Evolutionary conservation across 2,329 filamentous ascomycete genomes (phyloP), one percentile per base, ranked within the genome.

Genomic region (Allantophomopsis lycopodina): DNA sequence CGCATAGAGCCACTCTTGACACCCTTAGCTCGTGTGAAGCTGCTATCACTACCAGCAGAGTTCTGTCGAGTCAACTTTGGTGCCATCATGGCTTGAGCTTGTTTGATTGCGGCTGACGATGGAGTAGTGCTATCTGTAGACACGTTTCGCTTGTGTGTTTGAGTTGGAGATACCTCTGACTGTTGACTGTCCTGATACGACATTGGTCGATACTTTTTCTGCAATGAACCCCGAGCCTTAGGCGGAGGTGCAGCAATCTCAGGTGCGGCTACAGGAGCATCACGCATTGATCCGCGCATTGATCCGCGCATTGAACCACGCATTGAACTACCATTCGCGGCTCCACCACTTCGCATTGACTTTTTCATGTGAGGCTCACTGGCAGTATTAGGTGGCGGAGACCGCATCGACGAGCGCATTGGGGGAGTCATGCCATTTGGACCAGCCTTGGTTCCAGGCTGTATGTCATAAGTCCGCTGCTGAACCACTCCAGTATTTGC

Each of bases 1-100:
- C 87, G 72, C 83, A 94, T 83, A 2, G 83, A 85, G 0, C 67
- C 66, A 34, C 66, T 59, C 5, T 57, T 54, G 38, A 62, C 55
- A 31, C 69, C 61, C 44, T 72, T 70, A 34, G 65, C 60, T 20
- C 84, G 79, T 52, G 74, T 81, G 63, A 94, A 94, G 55, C 85
- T 94, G 60, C 83, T 94, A 35, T 84, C 79, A 50, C 80, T 85
- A 20, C 72, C 78, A 47, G 77, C 75, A 0, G 79, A 83, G 14
- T 62, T 66, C 8, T 64, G 69, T 2, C 78, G 69, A 42, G 63
- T 61, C 7, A 75, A 57, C 5, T 51, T 48, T 11, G 65, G 47
- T 10, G 42, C 40, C 30, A 40, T 35, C 7, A 42, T 20, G 32
- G 20, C 33, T 40, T 14, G n/a, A 23, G n/a, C 36, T 15, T 38